Evolutionary conservation across 169 alveolate genomes (phyloP).

Genomic region (Ichthyophthirius multifiliis): DNA sequence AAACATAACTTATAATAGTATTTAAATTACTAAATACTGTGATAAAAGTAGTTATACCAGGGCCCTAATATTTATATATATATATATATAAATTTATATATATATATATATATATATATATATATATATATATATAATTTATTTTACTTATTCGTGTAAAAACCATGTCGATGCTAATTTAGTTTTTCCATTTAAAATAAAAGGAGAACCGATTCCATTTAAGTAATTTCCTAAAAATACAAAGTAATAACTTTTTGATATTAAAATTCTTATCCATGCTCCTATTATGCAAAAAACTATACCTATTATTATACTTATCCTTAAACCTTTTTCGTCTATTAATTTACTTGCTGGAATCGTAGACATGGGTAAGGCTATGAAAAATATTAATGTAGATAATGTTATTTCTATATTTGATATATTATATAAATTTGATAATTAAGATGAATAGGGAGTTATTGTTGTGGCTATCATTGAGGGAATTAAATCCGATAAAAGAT

Average conservation of each 20-base stretch:
- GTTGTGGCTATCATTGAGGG: neutral
- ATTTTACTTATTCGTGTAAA: neutral
- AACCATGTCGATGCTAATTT: neutral
- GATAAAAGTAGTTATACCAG: neutral
- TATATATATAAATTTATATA: neutral
- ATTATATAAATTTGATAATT: neutral
- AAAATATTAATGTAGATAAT: neutral
- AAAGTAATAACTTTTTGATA: neutral
- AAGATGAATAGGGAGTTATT: neutral
- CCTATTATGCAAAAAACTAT: neutral
- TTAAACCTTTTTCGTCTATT: neutral
- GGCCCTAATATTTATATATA: neutral
- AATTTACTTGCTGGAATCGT: neutral
- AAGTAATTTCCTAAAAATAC: neutral
- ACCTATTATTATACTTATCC: neutral
- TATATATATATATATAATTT: neutral
- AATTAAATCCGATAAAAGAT: neutral
- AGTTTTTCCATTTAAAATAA: neutral
- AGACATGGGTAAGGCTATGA: neutral
- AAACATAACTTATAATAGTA: neutral
- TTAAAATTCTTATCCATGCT: neutral
- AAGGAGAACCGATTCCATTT: neutral
- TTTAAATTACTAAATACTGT: neutral
- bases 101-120: neutral
- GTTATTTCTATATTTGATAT: neutral